Evolutionary conservation across 2,329 filamentous ascomycete genomes (phyloP).

Genomic region (Fusarium papillatum): DNA sequence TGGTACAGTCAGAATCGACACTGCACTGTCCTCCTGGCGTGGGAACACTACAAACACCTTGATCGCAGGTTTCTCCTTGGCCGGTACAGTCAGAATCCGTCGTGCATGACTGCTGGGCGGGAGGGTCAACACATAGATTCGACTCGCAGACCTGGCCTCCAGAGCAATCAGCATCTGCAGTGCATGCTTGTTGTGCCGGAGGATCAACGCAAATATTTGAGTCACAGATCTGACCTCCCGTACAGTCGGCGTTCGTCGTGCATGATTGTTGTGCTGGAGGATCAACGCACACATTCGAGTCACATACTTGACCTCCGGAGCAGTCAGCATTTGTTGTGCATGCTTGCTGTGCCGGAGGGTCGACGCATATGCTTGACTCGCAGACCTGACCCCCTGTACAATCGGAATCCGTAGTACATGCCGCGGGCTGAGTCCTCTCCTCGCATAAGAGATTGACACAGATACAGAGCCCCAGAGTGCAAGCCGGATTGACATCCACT

Average conservation of each 20-base stretch:
- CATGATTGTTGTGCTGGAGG: neutral
- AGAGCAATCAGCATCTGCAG: neutral
- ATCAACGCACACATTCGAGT: neutral
- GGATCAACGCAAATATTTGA: neutral
- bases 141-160: neutral
- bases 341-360: neutral
- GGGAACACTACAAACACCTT: neutral
- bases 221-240: neutral
- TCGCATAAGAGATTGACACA: neutral
- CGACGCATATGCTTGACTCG: neutral
- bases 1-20: slow-evolving; percentile 11
- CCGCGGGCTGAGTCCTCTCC: neutral
- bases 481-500: neutral
- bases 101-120: neutral
- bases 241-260: neutral
- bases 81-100: slow-evolving; percentile 9
- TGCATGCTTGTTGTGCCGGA: neutral
- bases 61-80: slow-evolving; percentile 9
- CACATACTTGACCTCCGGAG: neutral
- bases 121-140: neutral
- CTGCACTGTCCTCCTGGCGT: neutral
- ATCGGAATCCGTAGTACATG: neutral
- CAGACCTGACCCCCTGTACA: neutral
- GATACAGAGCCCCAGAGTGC: neutral
- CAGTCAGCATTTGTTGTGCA: neutral